These are phyloP conservation scores for Macadamia integrifolia DNA, from an alignment of 164 flowering plant species.

Conservation along the genomic window DNA sequence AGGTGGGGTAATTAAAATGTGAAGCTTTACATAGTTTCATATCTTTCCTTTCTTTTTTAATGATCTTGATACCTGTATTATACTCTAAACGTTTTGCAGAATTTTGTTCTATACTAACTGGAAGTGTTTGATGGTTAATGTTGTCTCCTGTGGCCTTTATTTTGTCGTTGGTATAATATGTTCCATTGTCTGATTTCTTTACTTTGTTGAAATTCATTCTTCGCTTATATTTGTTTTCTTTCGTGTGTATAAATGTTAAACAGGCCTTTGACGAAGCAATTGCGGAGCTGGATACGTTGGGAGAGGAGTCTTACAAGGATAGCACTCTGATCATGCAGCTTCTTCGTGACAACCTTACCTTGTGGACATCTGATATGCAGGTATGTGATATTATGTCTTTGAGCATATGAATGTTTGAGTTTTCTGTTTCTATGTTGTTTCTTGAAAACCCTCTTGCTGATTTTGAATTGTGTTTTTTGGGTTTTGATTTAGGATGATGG, in stretches of 20 bases:
- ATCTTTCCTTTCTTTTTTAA: neutral
- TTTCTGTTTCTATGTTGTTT: neutral
- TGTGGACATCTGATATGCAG: conserved; percentile 35
- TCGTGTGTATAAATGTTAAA: neutral
- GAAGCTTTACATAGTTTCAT: neutral
- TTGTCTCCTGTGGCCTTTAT: neutral
- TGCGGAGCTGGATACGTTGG: conserved; percentile 30
- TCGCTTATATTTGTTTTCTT: neutral
- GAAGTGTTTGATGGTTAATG: neutral
- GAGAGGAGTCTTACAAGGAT: conserved; percentile 33
- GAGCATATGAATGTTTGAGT: neutral
- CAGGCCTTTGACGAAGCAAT: conserved; percentile 34
- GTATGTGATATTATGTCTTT: neutral
- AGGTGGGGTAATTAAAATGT: conserved; percentile 10
- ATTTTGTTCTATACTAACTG: neutral
- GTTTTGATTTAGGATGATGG: conserved; percentile 19
- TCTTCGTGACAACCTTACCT: conserved; percentile 29
- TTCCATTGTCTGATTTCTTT: neutral
- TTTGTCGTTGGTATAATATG: neutral
- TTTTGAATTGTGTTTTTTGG: neutral
- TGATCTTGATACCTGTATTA: neutral
- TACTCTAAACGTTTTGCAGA: neutral
- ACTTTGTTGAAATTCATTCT: neutral
- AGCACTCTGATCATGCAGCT: conserved; percentile 34
- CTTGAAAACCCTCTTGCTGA: neutral